A percentile compares a stretch with the other conserved stretches of the same genome.
Evolutionary conservation across 2,329 filamentous ascomycete genomes (phyloP).

Genomic region (Fusarium irregulare): DNA sequence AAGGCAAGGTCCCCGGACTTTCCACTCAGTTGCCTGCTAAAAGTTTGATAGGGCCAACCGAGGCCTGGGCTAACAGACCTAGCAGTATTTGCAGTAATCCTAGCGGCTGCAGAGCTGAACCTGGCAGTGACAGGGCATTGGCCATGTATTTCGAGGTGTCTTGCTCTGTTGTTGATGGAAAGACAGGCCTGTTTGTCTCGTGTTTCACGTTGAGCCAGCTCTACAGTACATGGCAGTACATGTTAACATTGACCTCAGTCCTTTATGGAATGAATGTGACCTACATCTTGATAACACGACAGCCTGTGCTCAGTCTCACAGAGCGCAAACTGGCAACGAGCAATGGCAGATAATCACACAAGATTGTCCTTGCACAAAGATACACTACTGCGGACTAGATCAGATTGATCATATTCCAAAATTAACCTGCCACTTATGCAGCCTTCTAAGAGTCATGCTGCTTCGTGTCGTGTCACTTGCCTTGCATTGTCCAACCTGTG

Average conservation of each 20-base stretch:
- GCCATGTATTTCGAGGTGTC: conserved; percentile 26
- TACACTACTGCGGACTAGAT: conserved; percentile 7
- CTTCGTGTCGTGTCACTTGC: background rate
- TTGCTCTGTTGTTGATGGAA: background rate
- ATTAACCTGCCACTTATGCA: conserved; percentile 30
- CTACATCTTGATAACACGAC: background rate
- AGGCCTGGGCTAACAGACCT: conserved; percentile 11
- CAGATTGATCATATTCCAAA: conserved; percentile 23
- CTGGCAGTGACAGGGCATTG: conserved; percentile 19
- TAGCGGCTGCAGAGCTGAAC: conserved; percentile 22
- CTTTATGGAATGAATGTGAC: conserved; percentile 10
- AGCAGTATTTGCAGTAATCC: conserved; percentile 5
- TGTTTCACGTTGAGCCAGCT: conserved; percentile 28
- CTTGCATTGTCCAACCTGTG: background rate
- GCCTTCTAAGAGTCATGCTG: conserved; percentile 1
- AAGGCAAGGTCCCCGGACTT: conserved; percentile 31
- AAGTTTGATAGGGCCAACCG: conserved; percentile 40
- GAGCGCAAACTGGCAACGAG: background rate
- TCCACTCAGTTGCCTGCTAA: conserved; percentile 16
- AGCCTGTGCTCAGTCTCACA: background rate
- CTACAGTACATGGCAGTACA: conserved; percentile 12
- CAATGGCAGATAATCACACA: background rate
- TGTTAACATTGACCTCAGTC: conserved; percentile 3
- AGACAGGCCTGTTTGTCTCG: background rate
- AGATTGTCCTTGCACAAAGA: conserved; percentile 8